phyloP scores from a whole-genome alignment of 441 rosid genomes.

The Euphorbia celastroides region DNA sequence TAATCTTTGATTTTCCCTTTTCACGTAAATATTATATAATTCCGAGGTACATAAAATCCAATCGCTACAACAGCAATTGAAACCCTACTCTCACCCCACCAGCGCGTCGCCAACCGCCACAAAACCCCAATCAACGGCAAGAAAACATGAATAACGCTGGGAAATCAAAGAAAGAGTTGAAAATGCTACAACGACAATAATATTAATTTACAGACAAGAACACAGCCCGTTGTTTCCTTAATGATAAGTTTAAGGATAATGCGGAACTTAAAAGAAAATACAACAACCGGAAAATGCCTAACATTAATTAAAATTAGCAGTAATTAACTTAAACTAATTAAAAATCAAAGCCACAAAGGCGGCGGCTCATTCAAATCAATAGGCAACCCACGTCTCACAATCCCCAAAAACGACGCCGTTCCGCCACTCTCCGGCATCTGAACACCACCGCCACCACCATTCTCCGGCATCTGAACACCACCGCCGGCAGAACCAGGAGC shows the following conservation, averaged over 20 bases:
- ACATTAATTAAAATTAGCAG: background rate
- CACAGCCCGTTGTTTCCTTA: background rate
- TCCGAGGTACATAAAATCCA: background rate
- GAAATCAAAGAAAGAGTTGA: background rate
- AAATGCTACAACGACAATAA: background rate
- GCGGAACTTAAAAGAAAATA: background rate
- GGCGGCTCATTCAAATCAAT: slow-evolving; percentile 96
- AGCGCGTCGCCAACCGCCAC: slow-evolving; percentile 1
- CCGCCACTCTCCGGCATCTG: slow-evolving; percentile 26
- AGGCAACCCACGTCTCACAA: slow-evolving; percentile 66
- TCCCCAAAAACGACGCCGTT: slow-evolving; percentile 39
- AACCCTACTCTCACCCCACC: background rate
- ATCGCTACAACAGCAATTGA: too few relatives aligned
- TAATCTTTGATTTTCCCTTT: background rate
- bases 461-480: slow-evolving; percentile 15
- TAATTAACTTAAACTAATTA: background rate
- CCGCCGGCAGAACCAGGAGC: slow-evolving; percentile 8
- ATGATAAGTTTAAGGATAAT: background rate
- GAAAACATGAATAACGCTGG: background rate
- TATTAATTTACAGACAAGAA: background rate
- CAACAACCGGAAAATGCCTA: slow-evolving; percentile 19
- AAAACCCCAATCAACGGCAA: background rate
- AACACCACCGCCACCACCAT: slow-evolving; percentile 10
- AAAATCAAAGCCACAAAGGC: slow-evolving; percentile 62
- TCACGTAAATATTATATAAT: background rate